Evolutionary conservation across 1,139 yeast genomes (phyloP).

Genomic region (Eremothecium gossypii): DNA sequence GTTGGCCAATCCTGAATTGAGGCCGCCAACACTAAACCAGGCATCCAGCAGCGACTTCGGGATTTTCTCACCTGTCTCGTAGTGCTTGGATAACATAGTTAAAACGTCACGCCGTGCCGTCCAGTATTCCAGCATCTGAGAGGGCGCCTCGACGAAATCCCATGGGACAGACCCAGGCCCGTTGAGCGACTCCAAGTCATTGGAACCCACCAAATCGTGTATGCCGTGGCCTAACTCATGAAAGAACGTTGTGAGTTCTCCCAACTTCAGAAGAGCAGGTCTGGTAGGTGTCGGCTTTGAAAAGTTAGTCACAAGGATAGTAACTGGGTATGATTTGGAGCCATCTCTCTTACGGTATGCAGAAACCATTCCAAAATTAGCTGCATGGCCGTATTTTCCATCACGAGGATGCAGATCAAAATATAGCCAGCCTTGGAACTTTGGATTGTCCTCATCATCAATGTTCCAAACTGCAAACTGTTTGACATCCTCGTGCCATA

Average conservation of each 20-base stretch:
- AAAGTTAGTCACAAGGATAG: constrained; percentile 78
- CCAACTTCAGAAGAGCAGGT: constrained; percentile 70
- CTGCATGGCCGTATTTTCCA: constrained; percentile 83
- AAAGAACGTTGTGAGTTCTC: constrained; percentile 75
- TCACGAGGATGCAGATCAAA: constrained; percentile 79
- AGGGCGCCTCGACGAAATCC: constrained; percentile 87
- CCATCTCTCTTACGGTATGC: constrained; percentile 45
- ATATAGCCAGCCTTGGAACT: constrained; percentile 69
- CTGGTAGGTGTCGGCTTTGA: constrained; percentile 62
- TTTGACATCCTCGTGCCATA: constrained; percentile 76
- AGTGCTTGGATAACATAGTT: constrained; percentile 54
- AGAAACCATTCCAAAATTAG: constrained; percentile 64
- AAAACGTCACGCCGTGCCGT: constrained; percentile 66
- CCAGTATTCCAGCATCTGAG: constrained; percentile 85
- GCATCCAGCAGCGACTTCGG: constrained; percentile 51
- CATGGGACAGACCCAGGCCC: constrained; percentile 66
- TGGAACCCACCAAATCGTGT: constrained; percentile 63
- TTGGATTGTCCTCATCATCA: constrained; percentile 39
- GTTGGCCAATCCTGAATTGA: constrained; percentile 60
- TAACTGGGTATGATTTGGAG: constrained; percentile 53
- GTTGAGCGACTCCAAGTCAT: constrained; percentile 57
- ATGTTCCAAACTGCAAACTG: constrained; percentile 66
- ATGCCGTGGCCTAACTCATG: constrained; percentile 89
- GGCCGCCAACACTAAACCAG: constrained; percentile 59
- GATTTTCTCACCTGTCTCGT: constrained; percentile 49